phyloP scores from a whole-genome alignment of 352 stramenopile species.

The Phytophthora sansomeana region DNA sequence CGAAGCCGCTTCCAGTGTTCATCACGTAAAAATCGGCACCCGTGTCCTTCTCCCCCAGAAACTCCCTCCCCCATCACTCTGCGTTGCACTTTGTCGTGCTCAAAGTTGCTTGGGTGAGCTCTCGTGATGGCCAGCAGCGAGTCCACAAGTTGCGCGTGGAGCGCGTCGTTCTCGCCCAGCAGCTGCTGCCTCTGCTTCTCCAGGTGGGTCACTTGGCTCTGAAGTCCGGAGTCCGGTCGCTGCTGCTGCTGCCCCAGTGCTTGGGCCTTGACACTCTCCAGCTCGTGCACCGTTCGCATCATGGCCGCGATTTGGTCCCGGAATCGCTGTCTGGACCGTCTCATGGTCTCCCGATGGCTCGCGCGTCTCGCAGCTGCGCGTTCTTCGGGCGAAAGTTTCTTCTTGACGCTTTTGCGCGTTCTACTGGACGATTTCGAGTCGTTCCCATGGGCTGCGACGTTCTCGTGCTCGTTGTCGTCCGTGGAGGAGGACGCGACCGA shows the following conservation, averaged over 20 bases:
- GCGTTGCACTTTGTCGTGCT: slow-evolving; percentile 24
- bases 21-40: slow-evolving; percentile 27
- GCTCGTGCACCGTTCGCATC: slow-evolving; percentile 35
- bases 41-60: neutral
- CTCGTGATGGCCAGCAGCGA: slow-evolving; percentile 40
- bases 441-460: neutral
- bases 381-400: slow-evolving; percentile 28
- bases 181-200: slow-evolving; percentile 37
- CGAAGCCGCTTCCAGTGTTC: neutral
- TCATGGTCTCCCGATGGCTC: slow-evolving; percentile 47
- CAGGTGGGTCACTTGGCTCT: slow-evolving; percentile 32
- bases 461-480: neutral
- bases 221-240: slow-evolving; percentile 20
- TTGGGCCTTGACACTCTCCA: slow-evolving; percentile 31
- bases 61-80: neutral
- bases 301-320: slow-evolving; percentile 42
- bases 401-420: slow-evolving; percentile 18
- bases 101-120: slow-evolving; percentile 35
- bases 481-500: slow-evolving; percentile 5
- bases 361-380: slow-evolving; percentile 27
- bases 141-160: slow-evolving; percentile 42
- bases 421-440: neutral
- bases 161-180: slow-evolving; percentile 33
- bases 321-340: slow-evolving; percentile 44
- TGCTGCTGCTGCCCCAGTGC: slow-evolving; percentile 22